These are phyloP conservation scores for Boletus eberwhitei DNA, from an alignment of 768 basidiomycete species.

Conservation along the genomic window DNA sequence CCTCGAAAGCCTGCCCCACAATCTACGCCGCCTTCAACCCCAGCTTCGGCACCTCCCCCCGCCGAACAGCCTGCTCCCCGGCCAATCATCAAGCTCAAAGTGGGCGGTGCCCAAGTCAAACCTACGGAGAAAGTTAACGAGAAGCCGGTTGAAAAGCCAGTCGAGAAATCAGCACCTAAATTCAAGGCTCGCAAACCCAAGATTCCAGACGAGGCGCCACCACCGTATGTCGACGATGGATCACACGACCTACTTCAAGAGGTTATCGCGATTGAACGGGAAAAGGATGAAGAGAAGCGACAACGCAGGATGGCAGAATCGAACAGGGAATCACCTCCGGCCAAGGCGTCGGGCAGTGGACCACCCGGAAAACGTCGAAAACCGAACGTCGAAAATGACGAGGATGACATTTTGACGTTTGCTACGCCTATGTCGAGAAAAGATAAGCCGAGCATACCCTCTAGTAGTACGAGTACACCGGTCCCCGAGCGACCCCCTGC, in stretches of 20 bases:
- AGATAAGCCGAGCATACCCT: constrained; percentile 30
- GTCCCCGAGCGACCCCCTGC: constrained; percentile 34
- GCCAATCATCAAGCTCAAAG: constrained; percentile 68
- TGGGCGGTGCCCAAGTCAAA: constrained; percentile 41
- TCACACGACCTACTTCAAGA: constrained; percentile 78
- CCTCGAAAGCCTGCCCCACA: constrained; percentile 18
- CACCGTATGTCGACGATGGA: constrained; percentile 75
- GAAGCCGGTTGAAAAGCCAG: constrained; percentile 24
- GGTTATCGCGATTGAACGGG: constrained; percentile 74
- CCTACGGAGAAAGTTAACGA: constrained; percentile 30
- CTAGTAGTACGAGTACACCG: constrained; percentile 42
- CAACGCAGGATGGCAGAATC: constrained; percentile 42
- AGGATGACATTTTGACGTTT: constrained; percentile 56
- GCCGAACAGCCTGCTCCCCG: constrained; percentile 40
- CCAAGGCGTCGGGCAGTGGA: constrained; percentile 37
- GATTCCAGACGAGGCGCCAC: constrained; percentile 47
- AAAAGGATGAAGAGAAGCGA: constrained; percentile 54
- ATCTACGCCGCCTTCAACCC: constrained; percentile 4
- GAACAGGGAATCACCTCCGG: constrained; percentile 34
- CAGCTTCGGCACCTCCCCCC: constrained; percentile 15
- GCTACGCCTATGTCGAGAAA: constrained; percentile 60
- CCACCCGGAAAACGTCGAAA: constrained; percentile 60
- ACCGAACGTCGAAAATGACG: constrained; percentile 44
- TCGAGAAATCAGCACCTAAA: constrained; percentile 33
- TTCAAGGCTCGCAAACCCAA: constrained; percentile 43